These are phyloP conservation scores for Neurospora sp. DNA, from an alignment of 495 filamentous ascomycete species.

Conservation along the genomic window DNA sequence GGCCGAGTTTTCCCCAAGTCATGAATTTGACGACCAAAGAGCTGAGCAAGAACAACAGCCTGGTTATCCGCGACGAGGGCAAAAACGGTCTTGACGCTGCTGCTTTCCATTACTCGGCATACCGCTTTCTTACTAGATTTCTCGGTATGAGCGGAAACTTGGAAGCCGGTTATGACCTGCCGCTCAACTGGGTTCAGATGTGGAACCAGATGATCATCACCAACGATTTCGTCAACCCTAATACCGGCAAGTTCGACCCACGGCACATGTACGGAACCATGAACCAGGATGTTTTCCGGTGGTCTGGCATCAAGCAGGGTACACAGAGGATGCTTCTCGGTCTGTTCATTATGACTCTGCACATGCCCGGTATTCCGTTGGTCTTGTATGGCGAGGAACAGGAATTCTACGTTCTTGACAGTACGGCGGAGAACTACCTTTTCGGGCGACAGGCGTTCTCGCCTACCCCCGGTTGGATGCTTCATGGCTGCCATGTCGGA, in stretches of 20 bases:
- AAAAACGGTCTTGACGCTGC: constrained; percentile 51
- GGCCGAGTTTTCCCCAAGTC: constrained; percentile 36
- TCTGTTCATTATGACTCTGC: constrained; percentile 51
- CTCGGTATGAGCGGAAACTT: constrained; percentile 55
- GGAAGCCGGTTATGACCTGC: constrained; percentile 48
- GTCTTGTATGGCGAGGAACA: constrained; percentile 64
- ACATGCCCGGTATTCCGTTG: constrained; percentile 57
- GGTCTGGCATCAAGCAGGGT: constrained; percentile 56
- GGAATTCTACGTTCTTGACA: constrained; percentile 57
- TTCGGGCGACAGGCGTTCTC: constrained; percentile 61
- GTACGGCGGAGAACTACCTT: constrained; percentile 57
- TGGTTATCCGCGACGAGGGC: constrained; percentile 37
- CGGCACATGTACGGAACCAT: constrained; percentile 61
- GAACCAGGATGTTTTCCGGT: constrained; percentile 64
- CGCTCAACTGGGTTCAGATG: constrained; percentile 48
- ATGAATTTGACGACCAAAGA: constrained; percentile 34
- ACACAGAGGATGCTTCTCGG: constrained; percentile 51
- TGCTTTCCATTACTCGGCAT: constrained; percentile 64
- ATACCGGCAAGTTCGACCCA: constrained; percentile 58
- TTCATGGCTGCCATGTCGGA: constrained; percentile 55
- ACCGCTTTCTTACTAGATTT: constrained; percentile 55
- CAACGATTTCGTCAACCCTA: constrained; percentile 56
- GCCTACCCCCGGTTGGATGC: constrained; percentile 53
- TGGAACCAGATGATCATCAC: constrained; percentile 53
- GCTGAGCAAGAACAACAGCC: constrained; percentile 26